Evolutionary conservation across 2,329 filamentous ascomycete genomes (phyloP).

Genomic region (Epichloe amarillans): DNA sequence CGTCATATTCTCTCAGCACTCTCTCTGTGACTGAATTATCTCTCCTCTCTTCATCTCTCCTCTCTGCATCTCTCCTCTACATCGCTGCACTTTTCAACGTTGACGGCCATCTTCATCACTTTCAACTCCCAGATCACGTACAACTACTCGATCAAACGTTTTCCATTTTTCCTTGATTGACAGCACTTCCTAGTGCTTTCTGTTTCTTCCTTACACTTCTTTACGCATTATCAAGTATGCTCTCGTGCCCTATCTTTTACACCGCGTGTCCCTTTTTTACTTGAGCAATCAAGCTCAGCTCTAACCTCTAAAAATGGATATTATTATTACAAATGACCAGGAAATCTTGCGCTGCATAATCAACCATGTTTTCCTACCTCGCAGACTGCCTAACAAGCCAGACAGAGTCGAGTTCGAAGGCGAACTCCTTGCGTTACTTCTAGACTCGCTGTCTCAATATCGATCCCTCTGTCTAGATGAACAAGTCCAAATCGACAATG

Average conservation of each 20-base stretch:
- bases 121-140: background rate
- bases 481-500: background rate
- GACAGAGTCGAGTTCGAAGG: background rate
- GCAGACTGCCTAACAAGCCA: background rate
- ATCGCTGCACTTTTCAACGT: too few relatives aligned
- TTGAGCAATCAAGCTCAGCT: background rate
- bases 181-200: background rate
- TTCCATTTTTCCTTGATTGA: too few relatives aligned
- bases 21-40: background rate
- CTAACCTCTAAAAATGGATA: background rate
- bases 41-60: background rate
- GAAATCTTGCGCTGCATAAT: background rate
- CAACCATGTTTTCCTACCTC: conserved; percentile 6
- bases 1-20: too few relatives aligned
- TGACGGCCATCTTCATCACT: background rate
- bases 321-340: background rate
- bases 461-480: background rate
- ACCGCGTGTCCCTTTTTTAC: background rate
- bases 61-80: background rate
- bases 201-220: background rate
- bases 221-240: too few relatives aligned
- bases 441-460: background rate
- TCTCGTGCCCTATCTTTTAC: background rate
- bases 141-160: background rate
- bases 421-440: background rate